Conservation (phyloP, 352 stramenopile genomes). For the Aphanomyces stellatus region DNA sequence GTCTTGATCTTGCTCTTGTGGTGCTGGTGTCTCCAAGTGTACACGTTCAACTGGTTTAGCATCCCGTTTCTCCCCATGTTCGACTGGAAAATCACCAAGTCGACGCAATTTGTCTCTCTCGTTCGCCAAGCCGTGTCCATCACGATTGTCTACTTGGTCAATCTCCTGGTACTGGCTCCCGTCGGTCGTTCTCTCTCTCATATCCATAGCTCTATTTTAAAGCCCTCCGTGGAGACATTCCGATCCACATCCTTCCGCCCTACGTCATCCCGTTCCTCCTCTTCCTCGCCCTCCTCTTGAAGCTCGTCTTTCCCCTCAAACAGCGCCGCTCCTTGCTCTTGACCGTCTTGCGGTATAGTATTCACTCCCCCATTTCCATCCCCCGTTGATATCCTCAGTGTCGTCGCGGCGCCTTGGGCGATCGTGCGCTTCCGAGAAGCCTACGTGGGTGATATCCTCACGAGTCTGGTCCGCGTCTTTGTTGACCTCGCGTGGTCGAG, state of each 20-base stretch:
- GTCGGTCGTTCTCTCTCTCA: too few relatives aligned
- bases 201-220: conserved; percentile 97
- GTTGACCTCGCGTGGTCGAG: conserved; percentile 89
- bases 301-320: conserved; percentile 16
- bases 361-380: not conserved
- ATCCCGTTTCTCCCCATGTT: conserved; percentile 12
- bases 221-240: conserved; percentile 81
- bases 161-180: conserved; percentile 85
- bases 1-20: conserved; percentile 16
- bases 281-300: conserved; percentile 48
- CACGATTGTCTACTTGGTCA: conserved; percentile 91
- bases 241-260: conserved; percentile 26
- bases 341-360: not conserved
- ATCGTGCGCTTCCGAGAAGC: conserved; percentile 77
- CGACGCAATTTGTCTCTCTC: conserved; percentile 67
- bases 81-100: conserved; percentile 17
- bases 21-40: conserved; percentile 19
- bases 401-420: not conserved
- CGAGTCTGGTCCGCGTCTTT: conserved; percentile 73
- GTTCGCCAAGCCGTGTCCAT: conserved; percentile 95
- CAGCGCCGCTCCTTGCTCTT: conserved; percentile 9
- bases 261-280: conserved; percentile 80
- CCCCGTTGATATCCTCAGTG: not conserved
- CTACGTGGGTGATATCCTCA: conserved; percentile 84
- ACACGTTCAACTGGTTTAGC: conserved; percentile 10